These are phyloP conservation scores for Monosporozyma siamensis DNA, from an alignment of 805 yeast genomes.

Conservation along the genomic window DNA sequence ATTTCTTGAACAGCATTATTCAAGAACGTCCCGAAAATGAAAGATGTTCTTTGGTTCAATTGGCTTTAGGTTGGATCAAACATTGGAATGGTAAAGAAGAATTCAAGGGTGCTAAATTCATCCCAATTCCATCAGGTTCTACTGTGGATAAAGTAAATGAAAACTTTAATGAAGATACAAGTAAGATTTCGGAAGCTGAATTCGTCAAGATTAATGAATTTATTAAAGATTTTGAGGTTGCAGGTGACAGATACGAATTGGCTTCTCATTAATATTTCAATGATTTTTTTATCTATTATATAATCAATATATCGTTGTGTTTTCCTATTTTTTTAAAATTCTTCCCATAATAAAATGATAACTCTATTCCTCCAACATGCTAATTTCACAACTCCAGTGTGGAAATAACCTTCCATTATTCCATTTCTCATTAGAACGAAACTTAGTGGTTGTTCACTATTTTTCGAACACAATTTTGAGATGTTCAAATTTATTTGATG, in stretches of 20 bases:
- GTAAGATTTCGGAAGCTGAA: constrained; percentile 47
- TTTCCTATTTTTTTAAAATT: too few species aligned
- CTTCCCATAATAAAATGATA: too few species aligned
- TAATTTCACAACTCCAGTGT: too few species aligned
- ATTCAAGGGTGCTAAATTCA: constrained; percentile 38
- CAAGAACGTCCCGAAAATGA: constrained; percentile 43
- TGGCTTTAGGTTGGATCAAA: constrained; percentile 60
- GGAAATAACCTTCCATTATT: too few species aligned
- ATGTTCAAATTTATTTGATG: too few species aligned
- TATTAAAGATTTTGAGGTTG: constrained; percentile 35
- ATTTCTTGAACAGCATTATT: constrained; percentile 37
- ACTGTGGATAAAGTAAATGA: constrained; percentile 49
- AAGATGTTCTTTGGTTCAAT: constrained; percentile 49
- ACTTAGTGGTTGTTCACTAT: too few species aligned
- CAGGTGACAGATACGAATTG: constrained; percentile 46
- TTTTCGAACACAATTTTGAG: too few species aligned
- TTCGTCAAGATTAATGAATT: constrained; percentile 43
- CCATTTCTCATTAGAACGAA: too few species aligned
- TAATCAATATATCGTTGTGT: too few species aligned
- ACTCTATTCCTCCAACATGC: too few species aligned
- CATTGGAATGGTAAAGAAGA: constrained; percentile 32
- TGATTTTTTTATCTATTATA: too few species aligned
- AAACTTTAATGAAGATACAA: constrained; percentile 37
- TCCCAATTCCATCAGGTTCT: constrained; percentile 79
- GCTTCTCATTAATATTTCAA: constrained; percentile 5